Conservation (phyloP, 352 stramenopile species). For the Phytophthora rubi region DNA sequence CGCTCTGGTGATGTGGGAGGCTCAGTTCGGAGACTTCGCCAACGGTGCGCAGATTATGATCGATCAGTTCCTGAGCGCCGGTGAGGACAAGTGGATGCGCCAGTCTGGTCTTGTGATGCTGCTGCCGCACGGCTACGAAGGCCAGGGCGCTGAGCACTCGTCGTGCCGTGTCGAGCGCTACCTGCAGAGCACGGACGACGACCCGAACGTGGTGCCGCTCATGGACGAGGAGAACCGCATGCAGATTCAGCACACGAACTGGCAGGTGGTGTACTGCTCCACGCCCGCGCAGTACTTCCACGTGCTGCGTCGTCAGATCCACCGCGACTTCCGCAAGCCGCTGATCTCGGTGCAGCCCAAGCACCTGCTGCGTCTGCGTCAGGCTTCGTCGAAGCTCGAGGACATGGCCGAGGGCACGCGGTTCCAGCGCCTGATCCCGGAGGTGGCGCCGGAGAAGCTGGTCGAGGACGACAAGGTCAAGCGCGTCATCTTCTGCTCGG, state of each 20-base stretch:
- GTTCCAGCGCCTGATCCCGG: constrained; percentile 92
- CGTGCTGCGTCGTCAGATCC: constrained; percentile 91
- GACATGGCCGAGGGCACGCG: constrained; percentile 94
- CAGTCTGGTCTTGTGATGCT: constrained; percentile 95
- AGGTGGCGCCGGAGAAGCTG: constrained; percentile 70
- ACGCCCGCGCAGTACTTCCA: constrained; percentile 95
- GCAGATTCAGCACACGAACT: constrained; percentile 98
- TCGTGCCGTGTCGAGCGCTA: constrained; percentile 96
- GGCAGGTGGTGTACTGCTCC: constrained; percentile 97
- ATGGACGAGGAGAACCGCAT: constrained; percentile 94
- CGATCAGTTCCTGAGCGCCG: constrained; percentile 96
- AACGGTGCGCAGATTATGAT: constrained; percentile 98
- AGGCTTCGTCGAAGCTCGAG: constrained; percentile 90
- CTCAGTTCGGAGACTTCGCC: constrained; percentile 97
- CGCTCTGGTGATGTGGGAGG: constrained; percentile 93
- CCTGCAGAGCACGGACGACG: constrained; percentile 94
- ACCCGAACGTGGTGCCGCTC: constrained; percentile 93
- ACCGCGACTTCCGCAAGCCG: constrained; percentile 98
- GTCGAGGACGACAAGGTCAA: constrained; percentile 65
- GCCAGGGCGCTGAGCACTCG: constrained; percentile 96
- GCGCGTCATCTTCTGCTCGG: constrained; percentile 94
- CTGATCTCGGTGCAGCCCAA: constrained; percentile 97
- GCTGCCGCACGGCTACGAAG: constrained; percentile 97
- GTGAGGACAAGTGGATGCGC: constrained; percentile 97
- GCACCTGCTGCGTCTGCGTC: constrained; percentile 93